Evolutionary conservation across 1,284 basidiomycete genomes (phyloP).

Genomic region (Thelephora terrestris): DNA sequence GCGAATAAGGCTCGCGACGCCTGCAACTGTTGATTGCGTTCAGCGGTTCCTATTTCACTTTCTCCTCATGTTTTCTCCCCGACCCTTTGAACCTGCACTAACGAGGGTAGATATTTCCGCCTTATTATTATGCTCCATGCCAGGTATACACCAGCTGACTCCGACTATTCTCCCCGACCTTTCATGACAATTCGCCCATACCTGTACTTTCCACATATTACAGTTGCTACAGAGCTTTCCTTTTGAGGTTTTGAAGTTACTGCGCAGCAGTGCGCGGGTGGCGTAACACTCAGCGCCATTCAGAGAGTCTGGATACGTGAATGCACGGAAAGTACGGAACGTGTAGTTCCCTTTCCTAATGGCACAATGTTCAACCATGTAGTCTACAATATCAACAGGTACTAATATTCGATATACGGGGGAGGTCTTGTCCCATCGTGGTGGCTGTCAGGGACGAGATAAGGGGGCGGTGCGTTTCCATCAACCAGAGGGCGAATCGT

Average conservation of each 20-base stretch:
- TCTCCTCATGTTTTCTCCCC: slow-evolving; percentile 6
- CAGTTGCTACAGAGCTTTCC: background rate
- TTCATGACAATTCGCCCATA: background rate
- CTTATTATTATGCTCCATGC: too few species aligned
- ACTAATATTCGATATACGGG: background rate
- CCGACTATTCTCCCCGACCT: background rate
- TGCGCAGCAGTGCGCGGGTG: background rate
- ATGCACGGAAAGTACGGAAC: too few species aligned
- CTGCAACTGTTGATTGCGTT: slow-evolving; percentile 54
- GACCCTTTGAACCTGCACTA: background rate
- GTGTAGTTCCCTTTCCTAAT: too few species aligned
- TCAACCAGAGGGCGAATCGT: slow-evolving; percentile 9
- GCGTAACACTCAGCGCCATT: background rate
- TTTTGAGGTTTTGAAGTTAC: background rate
- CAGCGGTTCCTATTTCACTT: slow-evolving; percentile 1
- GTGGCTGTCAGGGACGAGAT: slow-evolving; percentile 41
- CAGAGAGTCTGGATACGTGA: background rate
- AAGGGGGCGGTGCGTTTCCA: slow-evolving; percentile 36
- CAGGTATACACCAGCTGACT: too few species aligned
- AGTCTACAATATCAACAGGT: too few species aligned
- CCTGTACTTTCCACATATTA: slow-evolving; percentile 1
- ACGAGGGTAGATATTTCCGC: too few species aligned
- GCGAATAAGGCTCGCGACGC: slow-evolving; percentile 60
- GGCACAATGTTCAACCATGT: too few species aligned
- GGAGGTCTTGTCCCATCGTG: background rate